A percentile compares a stretch with the other conserved stretches of the same genome.
Conservation (phyloP, 2,329 filamentous ascomycete species). For the Curvularia spicifera region DNA sequence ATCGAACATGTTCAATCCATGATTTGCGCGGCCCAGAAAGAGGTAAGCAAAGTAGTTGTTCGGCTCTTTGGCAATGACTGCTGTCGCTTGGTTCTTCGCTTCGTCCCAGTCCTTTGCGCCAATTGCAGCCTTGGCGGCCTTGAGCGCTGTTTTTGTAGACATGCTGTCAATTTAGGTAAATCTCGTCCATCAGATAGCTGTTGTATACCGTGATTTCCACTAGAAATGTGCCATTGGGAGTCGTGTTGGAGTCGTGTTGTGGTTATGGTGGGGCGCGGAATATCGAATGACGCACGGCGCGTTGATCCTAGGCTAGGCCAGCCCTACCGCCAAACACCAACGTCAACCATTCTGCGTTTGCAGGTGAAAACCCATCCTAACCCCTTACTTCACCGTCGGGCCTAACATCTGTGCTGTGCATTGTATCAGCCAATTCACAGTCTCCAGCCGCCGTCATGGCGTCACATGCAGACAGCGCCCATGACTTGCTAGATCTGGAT, state of each 20-base stretch:
- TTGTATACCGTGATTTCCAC: constrained; percentile 20
- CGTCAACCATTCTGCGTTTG: constrained; percentile 21
- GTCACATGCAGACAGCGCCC: constrained; percentile 46
- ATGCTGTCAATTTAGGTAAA: constrained; percentile 20
- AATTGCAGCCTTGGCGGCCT: constrained; percentile 79
- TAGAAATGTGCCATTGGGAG: constrained; percentile 33
- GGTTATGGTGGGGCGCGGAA: constrained; percentile 23
- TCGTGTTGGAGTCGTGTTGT: constrained; percentile 14
- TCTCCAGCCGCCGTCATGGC: constrained; percentile 33
- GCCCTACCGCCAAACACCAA: constrained; percentile 36
- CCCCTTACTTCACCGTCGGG: not conserved
- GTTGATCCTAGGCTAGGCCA: constrained; percentile 27
- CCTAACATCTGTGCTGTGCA: constrained; percentile 9
- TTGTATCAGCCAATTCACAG: constrained; percentile 7
- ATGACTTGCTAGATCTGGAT: constrained; percentile 70
- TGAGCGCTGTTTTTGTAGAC: constrained; percentile 73
- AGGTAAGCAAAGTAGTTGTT: constrained; percentile 86
- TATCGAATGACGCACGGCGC: constrained; percentile 34
- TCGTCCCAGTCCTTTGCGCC: constrained; percentile 80
- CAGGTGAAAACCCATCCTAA: not conserved
- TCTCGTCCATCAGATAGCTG: constrained; percentile 1
- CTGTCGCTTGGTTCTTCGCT: constrained; percentile 71
- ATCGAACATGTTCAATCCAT: constrained; percentile 73
- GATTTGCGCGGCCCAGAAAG: constrained; percentile 85
- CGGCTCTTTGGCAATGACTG: constrained; percentile 73